These are phyloP conservation scores for Poterioochromonas sp. DNA, from an alignment of 352 stramenopile species.

Conservation along the genomic window DNA sequence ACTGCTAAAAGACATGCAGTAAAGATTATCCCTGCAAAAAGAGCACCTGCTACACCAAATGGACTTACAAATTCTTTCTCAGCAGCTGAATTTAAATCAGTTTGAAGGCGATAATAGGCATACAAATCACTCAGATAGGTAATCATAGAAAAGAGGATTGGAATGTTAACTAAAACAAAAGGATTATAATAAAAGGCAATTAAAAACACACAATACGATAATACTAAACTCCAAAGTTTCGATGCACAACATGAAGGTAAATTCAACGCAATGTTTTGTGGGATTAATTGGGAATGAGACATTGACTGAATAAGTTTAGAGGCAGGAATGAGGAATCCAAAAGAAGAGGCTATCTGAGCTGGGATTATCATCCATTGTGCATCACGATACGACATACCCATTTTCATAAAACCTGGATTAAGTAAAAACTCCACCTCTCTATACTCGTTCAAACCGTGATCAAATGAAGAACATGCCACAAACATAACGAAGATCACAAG, in stretches of 20 bases:
- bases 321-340: not conserved
- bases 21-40: not conserved
- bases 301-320: not conserved
- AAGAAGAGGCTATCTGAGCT: not conserved
- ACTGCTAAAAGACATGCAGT: not conserved
- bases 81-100: not conserved
- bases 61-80: not conserved
- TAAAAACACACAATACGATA: not conserved
- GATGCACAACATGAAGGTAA: too few relatives aligned
- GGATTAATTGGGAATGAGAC: not conserved
- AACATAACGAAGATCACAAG: not conserved
- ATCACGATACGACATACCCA: not conserved
- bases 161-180: not conserved
- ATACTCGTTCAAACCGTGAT: not conserved
- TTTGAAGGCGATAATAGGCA: not conserved
- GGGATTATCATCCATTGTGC: not conserved
- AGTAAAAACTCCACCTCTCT: not conserved
- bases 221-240: not conserved
- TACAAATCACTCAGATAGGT: not conserved
- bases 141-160: not conserved
- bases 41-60: not conserved
- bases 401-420: not conserved
- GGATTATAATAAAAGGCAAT: not conserved
- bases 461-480: not conserved
- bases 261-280: not conserved